A percentile compares a stretch with the other conserved stretches of the same genome.
Conservation (phyloP, 2,329 filamentous ascomycete genomes). For the Fusarium duplospermum region DNA sequence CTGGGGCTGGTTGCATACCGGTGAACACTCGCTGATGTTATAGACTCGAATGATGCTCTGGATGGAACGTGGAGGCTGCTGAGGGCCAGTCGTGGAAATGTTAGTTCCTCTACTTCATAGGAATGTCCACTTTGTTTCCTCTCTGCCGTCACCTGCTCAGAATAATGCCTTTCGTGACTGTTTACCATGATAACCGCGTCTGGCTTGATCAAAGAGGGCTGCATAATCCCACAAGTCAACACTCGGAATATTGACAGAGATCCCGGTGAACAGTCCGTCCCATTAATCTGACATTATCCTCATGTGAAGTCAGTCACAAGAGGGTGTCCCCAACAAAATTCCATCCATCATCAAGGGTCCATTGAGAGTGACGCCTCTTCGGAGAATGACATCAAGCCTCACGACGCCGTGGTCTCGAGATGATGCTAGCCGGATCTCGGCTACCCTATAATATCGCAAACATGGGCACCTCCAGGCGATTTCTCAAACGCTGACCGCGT, state of each 20-base stretch:
- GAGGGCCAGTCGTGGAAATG: background rate
- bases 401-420: slow-evolving; percentile 4
- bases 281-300: background rate
- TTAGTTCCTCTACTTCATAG: background rate
- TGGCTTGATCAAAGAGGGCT: background rate
- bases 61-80: background rate
- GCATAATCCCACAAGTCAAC: background rate
- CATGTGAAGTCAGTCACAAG: slow-evolving; percentile 17
- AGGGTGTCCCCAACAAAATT: slow-evolving; percentile 10
- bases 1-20: background rate
- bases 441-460: slow-evolving; percentile 22
- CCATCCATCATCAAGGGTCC: slow-evolving; percentile 19
- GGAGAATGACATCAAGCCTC: slow-evolving; percentile 31
- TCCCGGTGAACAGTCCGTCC: background rate
- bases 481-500: slow-evolving; percentile 29
- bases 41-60: background rate
- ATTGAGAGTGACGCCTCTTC: background rate
- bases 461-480: slow-evolving; percentile 9
- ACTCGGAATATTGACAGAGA: background rate
- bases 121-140: background rate
- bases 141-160: background rate
- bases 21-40: background rate
- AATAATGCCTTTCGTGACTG: background rate
- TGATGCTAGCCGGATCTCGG: slow-evolving; percentile 18
- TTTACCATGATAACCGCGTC: background rate